Base-by-base conservation (phyloP, 371 early-diverging fungal species). In the Mortierella sp. region DNA sequence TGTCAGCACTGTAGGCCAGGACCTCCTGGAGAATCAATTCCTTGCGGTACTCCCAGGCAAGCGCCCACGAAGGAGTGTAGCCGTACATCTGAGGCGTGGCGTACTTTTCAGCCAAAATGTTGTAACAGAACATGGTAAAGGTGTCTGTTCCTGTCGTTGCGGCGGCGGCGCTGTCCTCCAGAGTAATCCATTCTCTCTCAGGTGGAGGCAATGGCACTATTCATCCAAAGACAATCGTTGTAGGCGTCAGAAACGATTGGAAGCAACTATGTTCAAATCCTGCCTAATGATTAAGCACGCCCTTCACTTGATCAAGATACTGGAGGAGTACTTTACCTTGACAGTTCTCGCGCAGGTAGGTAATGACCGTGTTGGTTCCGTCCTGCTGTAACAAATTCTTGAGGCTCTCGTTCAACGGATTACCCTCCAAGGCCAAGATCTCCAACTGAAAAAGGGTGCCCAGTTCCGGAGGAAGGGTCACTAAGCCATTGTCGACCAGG, bases 31-130 rank as follows among this genome's bases (percentile, higher is more conserved):
- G 86, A 71, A 99, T 93, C 19, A 93, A 91, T 74, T 98, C 98
- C 81, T 95, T 96, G 75, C 99, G 96, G 88, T 96, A 96, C 37
- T 98, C 97, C 97, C 98, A 98, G 0, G 91, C 90, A 72, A 99
- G 91, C 1, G 97, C 98, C 99, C 99, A 99, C 10, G 97, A 95
- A 14, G 99, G 99, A 28, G 98, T 97, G 91, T 99, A 99, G 71
- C 96, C 95, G 90, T 98, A 98, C 72, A 93, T 91, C 82, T 95
- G 94, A 51, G 93, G 89, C 0, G 97, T 94, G 4, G 98, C 98
- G 86, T 97, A 99, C 84, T 95, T 95, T 54, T 97, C 96, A 74
- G 95, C 95, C 43, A 99, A 92, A 72, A 97, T 97, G 88, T 99
- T 99, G 91, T 98, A 99, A 76, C 95, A 96, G 76, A 98, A 93